Evolutionary conservation across 805 yeast genomes (phyloP), one percentile per base, ranked within the genome.

Genomic region (Pichia cabralensis): DNA sequence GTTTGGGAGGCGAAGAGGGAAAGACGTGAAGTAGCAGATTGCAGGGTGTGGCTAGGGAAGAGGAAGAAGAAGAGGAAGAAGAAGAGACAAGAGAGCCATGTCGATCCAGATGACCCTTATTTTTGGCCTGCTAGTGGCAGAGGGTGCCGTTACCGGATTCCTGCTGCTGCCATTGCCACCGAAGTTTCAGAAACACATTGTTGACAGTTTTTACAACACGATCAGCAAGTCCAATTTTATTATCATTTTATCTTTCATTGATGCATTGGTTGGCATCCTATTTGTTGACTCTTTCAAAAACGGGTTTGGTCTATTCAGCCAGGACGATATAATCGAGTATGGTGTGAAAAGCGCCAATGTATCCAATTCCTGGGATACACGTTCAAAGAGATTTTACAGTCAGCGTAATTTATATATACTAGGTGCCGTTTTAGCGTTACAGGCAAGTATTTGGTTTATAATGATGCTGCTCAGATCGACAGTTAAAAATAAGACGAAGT

Each of bases 331-430:
- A 8, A 27, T 42, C 11, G 43, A 39, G 17, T 39, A 31, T 15
- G 34, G 26, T 19, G n/a, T n/a, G n/a, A n/a, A n/a, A n/a, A n/a
- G n/a, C n/a, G n/a, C n/a, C n/a, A n/a, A n/a, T n/a, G n/a, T n/a
- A n/a, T 30, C 36, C 11, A 50, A 56, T 59, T 27, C 40, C 21
- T 52, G 59, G 50, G 60, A 53, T n/a, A 17, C 34, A 8, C 46
- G 50, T 48, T 72, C 74, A 5, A 62, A 67, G 44, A 67, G 65
- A 48, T 71, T 71, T 47, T 69, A 70, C 42, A 62, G 74, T n/a
- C 77, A 72, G 45, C 58, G 79, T 37, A 72, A 72, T 48, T 53
- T 72, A 54, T 72, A 72, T 49, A 57, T 72, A 36, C 65, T 69
- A 11, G 77, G 76, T 6, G 75, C 74, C 4, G 69, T 71, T 6